A percentile compares a stretch with the other conserved stretches of the same genome.
Evolutionary conservation across 306 rosid genomes (phyloP).

Genomic region (Urtica urens): DNA sequence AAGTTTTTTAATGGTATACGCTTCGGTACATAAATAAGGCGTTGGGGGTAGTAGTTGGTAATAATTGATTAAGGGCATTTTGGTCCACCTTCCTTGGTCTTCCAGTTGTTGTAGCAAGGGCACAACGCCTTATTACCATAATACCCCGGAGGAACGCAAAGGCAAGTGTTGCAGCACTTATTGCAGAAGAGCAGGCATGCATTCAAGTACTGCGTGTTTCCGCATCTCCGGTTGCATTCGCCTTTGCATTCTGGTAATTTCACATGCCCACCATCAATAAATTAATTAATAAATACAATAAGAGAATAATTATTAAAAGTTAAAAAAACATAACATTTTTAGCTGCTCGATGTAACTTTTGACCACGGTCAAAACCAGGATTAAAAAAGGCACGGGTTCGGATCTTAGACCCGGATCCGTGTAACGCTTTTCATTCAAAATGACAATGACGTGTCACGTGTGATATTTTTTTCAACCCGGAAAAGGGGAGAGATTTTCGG

Average conservation of each 20-base stretch:
- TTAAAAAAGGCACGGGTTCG: not conserved
- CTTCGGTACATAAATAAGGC: not conserved
- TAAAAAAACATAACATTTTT: not conserved
- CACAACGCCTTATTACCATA: constrained; percentile 4
- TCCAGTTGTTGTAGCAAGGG: constrained; percentile 15
- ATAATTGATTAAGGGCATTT: constrained; percentile 8
- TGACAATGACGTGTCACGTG: no score
- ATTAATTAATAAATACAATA: not conserved
- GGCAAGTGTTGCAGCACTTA: constrained; percentile 9
- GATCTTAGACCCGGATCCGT: not conserved
- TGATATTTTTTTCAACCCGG: no score
- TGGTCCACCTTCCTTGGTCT: constrained; percentile 12
- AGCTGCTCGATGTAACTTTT: not conserved
- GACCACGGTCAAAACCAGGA: constrained; percentile 3
- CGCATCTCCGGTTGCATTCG: not conserved
- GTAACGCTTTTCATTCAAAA: not conserved
- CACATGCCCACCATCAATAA: not conserved
- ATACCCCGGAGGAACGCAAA: constrained; percentile 8
- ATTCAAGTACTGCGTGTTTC: constrained; percentile 5
- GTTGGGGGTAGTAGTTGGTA: not conserved
- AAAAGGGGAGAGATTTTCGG: not conserved
- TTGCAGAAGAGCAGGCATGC: constrained; percentile 7
- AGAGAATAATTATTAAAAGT: not conserved
- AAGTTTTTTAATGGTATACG: no score
- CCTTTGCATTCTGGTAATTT: constrained; percentile 5